Evolutionary conservation across 257 asterid genomes (phyloP).

Genomic region (Solanum clarkiae): DNA sequence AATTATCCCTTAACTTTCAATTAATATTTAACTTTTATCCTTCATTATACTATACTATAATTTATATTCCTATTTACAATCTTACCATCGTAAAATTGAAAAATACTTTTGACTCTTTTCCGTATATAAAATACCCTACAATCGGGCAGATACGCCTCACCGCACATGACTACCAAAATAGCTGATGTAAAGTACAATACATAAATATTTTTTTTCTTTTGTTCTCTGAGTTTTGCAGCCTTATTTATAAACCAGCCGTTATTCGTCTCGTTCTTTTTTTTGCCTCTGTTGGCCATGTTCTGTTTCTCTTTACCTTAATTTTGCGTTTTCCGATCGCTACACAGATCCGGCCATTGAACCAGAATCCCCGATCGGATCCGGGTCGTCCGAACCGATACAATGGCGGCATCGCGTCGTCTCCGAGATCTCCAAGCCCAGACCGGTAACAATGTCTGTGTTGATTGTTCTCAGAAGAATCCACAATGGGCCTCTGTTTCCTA

Average conservation of each 20-base stretch:
- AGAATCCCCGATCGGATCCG: background rate
- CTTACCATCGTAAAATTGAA: too few relatives aligned
- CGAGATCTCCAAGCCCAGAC: constrained; percentile 83
- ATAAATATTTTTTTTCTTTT: background rate
- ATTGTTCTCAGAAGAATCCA: constrained; percentile 82
- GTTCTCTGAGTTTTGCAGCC: background rate
- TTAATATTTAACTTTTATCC: too few relatives aligned
- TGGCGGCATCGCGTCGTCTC: constrained; percentile 86
- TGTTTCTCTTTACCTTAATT: background rate
- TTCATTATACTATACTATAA: too few relatives aligned
- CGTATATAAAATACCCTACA: too few relatives aligned
- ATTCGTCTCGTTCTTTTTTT: background rate
- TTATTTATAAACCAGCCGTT: background rate
- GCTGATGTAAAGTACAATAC: background rate
- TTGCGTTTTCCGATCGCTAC: background rate
- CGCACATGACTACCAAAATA: too few relatives aligned
- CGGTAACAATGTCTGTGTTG: constrained; percentile 83
- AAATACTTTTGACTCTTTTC: too few relatives aligned
- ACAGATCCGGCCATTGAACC: background rate
- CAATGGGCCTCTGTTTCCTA: constrained; percentile 97
- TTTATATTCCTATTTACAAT: too few relatives aligned
- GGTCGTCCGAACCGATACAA: constrained; percentile 1
- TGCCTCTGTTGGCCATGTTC: background rate
- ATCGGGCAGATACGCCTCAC: too few relatives aligned
- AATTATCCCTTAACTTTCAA: too few relatives aligned